Percentiles rank a stretch among this genome's conserved stretches.
Evolutionary conservation across 2,329 filamentous ascomycete genomes (phyloP).

Genomic region (Pseudopithomyces maydicus): DNA sequence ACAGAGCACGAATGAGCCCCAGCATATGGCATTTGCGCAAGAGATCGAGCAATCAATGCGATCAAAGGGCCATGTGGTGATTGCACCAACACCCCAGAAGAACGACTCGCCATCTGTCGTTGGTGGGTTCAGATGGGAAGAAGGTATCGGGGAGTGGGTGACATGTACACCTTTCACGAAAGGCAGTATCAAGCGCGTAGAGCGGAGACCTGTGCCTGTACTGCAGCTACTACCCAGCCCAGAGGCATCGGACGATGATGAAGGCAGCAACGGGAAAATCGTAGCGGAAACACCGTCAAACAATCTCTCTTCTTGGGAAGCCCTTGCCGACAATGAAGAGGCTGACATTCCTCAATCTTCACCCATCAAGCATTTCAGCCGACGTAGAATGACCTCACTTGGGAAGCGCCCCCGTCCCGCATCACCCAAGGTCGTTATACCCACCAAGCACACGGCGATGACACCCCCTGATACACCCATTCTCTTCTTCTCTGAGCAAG

Average conservation of each 20-base stretch:
- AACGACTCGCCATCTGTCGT: slow-evolving; percentile 29
- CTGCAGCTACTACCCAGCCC: slow-evolving; percentile 36
- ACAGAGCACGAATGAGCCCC: slow-evolving; percentile 28
- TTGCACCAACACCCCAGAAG: slow-evolving; percentile 34
- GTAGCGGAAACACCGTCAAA: neutral
- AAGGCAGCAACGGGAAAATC: slow-evolving; percentile 4
- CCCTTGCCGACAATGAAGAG: slow-evolving; percentile 14
- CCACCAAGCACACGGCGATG: slow-evolving; percentile 22
- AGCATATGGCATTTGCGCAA: slow-evolving; percentile 35
- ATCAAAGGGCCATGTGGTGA: slow-evolving; percentile 29
- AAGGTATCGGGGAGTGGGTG: slow-evolving; percentile 54
- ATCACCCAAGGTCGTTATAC: slow-evolving; percentile 35
- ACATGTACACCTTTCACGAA: slow-evolving; percentile 45
- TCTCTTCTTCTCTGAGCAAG: slow-evolving; percentile 23
- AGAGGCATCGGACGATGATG: slow-evolving; percentile 28
- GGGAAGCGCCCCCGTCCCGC: slow-evolving; percentile 31
- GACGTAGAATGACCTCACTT: slow-evolving; percentile 14
- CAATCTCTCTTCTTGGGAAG: slow-evolving; percentile 16
- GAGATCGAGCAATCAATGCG: slow-evolving; percentile 40
- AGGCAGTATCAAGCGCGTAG: slow-evolving; percentile 19
- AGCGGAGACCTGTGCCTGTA: slow-evolving; percentile 22
- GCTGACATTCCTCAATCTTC: slow-evolving; percentile 30
- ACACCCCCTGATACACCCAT: slow-evolving; percentile 21
- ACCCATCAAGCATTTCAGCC: slow-evolving; percentile 23
- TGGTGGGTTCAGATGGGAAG: slow-evolving; percentile 50